phyloP scores from a whole-genome alignment of 1,284 basidiomycete genomes.

The Boletus sp. region DNA sequence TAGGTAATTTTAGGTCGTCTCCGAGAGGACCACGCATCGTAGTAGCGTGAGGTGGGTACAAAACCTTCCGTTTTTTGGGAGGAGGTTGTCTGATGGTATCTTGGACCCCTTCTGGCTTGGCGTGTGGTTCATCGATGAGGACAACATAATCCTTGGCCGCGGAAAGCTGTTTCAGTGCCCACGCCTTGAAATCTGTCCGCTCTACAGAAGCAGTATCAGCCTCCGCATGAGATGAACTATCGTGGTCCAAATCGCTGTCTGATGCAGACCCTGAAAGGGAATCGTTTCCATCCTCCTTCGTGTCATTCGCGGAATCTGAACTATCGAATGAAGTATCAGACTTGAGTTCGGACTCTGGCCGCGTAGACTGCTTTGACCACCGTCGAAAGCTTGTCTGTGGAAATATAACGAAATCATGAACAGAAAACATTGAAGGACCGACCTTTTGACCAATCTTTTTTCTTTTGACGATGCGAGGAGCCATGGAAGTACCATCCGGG shows the following conservation, averaged over 20 bases:
- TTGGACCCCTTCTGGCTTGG: conserved; percentile 2
- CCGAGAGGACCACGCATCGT: conserved; percentile 68
- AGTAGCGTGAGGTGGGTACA: conserved; percentile 25
- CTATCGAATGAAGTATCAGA: conserved; percentile 72
- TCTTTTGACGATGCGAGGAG: conserved; percentile 45
- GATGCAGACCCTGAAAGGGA: conserved; percentile 8
- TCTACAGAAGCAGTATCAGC: conserved; percentile 29
- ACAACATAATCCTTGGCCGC: conserved; percentile 49
- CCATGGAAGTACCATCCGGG: conserved; percentile 49
- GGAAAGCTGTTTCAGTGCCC: conserved; percentile 76
- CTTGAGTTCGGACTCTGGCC: conserved; percentile 26
- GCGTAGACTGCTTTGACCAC: conserved; percentile 37
- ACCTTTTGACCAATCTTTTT: conserved; percentile 44
- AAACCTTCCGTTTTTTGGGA: conserved; percentile 44
- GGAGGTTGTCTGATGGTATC: conserved; percentile 30
- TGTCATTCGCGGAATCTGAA: conserved; percentile 66
- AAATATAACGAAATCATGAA: conserved; percentile 8
- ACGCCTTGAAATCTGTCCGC: conserved; percentile 70
- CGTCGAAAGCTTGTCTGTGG: conserved; percentile 36
- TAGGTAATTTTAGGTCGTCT: conserved; percentile 58
- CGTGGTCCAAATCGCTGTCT: conserved; percentile 14
- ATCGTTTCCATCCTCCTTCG: conserved; percentile 34
- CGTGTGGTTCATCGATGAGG: conserved; percentile 12
- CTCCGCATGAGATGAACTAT: conserved; percentile 1
- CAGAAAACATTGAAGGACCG: conserved; percentile 11